These are phyloP conservation scores for Echites panduratus DNA, from an alignment of 257 asterid species.

Conservation along the genomic window DNA sequence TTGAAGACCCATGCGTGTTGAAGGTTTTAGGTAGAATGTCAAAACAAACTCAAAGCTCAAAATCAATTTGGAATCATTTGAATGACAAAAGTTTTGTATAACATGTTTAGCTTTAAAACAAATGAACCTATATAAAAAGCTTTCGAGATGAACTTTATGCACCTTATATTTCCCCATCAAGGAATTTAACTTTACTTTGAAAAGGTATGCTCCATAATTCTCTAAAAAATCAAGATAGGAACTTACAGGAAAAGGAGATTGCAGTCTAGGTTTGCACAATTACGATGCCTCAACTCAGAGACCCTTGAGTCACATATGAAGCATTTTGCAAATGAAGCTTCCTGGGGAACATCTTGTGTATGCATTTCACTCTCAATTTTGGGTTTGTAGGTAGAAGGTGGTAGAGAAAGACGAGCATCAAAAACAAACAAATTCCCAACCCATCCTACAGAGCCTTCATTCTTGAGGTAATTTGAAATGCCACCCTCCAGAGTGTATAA, in stretches of 20 bases:
- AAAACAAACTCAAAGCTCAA: neutral
- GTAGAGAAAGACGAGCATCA: conserved; percentile 82
- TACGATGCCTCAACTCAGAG: conserved; percentile 77
- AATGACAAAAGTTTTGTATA: neutral
- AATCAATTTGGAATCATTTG: neutral
- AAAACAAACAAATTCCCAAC: conserved; percentile 86
- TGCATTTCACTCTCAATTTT: conserved; percentile 29
- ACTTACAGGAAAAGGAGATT: conserved; percentile 95
- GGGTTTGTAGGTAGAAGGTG: conserved; percentile 62
- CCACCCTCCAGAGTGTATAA: conserved; percentile 84
- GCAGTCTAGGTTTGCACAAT: conserved; percentile 93
- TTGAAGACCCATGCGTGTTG: neutral
- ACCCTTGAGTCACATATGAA: conserved; percentile 59
- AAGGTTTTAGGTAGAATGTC: neutral
- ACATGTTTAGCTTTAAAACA: neutral
- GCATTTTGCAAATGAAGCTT: conserved; percentile 60
- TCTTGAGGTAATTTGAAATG: conserved; percentile 75
- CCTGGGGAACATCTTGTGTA: conserved; percentile 22
- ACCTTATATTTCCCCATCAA: neutral
- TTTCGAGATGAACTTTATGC: neutral
- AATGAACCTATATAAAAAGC: neutral
- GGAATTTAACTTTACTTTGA: neutral
- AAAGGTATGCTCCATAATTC: neutral
- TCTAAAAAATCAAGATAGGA: neutral
- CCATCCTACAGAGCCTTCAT: conserved; percentile 78